Conservation (phyloP, 768 basidiomycete genomes). For the Lactarius deliciosus region DNA sequence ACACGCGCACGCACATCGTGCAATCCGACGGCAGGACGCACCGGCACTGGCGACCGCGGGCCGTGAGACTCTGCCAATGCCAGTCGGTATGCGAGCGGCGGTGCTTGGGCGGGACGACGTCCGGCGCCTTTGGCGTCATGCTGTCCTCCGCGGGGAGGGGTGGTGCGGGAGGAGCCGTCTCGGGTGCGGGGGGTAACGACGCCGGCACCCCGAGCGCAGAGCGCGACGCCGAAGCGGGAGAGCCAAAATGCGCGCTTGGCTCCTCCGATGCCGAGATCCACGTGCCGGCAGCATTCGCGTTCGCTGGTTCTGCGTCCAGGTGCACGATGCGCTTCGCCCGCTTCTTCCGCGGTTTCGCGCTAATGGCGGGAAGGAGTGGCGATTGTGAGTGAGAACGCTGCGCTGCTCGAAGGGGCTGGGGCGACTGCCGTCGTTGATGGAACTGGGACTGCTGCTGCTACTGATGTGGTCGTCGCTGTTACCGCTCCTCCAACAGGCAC, state of each 20-base stretch:
- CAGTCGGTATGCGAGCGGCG: conserved; percentile 28
- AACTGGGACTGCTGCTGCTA: not conserved
- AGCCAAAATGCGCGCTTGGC: not conserved
- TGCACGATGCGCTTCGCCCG: conserved; percentile 72
- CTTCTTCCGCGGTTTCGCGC: conserved; percentile 56
- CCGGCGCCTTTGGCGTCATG: conserved; percentile 2
- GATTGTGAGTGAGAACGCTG: conserved; percentile 41
- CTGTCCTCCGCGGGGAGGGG: conserved; percentile 14
- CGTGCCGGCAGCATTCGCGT: conserved; percentile 37
- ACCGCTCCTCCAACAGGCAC: conserved; percentile 39
- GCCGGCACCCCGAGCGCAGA: conserved; percentile 18
- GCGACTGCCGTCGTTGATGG: not conserved
- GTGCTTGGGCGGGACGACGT: conserved; percentile 21
- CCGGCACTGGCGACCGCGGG: conserved; percentile 23
- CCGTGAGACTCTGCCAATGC: conserved; percentile 11
- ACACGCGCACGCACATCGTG: conserved; percentile 18
- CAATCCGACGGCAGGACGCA: conserved; percentile 31
- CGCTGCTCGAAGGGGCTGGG: conserved; percentile 30
- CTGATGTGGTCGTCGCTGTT: not conserved
- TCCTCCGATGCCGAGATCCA: conserved; percentile 32
- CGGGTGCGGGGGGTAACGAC: conserved; percentile 7
- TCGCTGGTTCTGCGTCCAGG: conserved; percentile 53
- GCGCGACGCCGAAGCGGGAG: not conserved
- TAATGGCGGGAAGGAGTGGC: conserved; percentile 43
- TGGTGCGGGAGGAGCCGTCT: conserved; percentile 6